Conservation (phyloP, 352 stramenopile genomes). For the Globisporangium irregulare region DNA sequence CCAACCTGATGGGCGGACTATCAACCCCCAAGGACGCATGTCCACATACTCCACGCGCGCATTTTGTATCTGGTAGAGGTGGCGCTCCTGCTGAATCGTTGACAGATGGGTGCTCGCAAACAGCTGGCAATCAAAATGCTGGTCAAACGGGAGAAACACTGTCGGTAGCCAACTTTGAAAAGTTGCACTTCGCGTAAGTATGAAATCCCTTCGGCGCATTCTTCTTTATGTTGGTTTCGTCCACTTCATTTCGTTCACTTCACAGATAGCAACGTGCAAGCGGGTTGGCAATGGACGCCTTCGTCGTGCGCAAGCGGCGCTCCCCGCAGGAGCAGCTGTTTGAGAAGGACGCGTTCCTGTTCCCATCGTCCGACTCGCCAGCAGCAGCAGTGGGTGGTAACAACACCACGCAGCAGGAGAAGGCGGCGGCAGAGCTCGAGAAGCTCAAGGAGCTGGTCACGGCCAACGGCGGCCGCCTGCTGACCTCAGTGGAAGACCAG, state of each 20-base stretch:
- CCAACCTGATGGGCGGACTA: background rate
- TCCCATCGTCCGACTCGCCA: constrained; percentile 11
- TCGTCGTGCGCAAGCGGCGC: constrained; percentile 35
- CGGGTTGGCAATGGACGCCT: constrained; percentile 49
- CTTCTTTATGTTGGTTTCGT: background rate
- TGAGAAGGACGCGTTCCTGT: constrained; percentile 28
- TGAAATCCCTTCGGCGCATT: background rate
- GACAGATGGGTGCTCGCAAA: constrained; percentile 5
- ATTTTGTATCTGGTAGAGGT: constrained; percentile 6
- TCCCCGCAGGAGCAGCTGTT: constrained; percentile 30
- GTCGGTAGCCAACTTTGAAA: background rate
- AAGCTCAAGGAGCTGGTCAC: constrained; percentile 25
- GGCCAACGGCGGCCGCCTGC: constrained; percentile 31
- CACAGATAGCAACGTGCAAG: background rate
- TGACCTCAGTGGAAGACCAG: constrained; percentile 5
- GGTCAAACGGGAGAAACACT: background rate
- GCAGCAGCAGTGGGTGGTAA: background rate
- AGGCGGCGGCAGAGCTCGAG: background rate
- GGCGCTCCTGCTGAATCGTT: constrained; percentile 2
- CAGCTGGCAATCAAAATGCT: constrained; percentile 7
- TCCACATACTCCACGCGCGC: background rate
- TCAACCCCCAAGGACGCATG: background rate
- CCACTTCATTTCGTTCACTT: background rate
- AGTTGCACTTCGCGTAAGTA: background rate
- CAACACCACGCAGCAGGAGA: background rate